Conservation (phyloP, 2,329 filamentous ascomycete species). For the Proliferodiscus dingleyae region DNA sequence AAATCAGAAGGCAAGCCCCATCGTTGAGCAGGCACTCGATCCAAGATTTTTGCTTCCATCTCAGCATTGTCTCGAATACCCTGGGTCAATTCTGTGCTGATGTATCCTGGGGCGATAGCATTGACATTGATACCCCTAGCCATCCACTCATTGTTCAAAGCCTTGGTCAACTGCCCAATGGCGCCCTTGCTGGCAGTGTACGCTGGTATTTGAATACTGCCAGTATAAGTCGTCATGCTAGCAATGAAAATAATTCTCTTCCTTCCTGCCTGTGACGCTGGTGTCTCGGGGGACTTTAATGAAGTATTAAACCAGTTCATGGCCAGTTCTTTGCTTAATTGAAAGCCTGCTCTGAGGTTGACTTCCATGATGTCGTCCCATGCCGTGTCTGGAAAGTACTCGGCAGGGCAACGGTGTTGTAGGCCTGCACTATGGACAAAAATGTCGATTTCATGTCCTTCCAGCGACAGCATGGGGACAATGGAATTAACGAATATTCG, state of each 20-base stretch:
- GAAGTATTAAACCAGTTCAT: slow-evolving; percentile 12
- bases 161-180: slow-evolving; percentile 61
- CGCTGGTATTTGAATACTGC: slow-evolving; percentile 9
- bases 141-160: slow-evolving; percentile 79
- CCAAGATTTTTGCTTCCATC: slow-evolving; percentile 65
- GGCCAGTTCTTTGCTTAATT: slow-evolving; percentile 12
- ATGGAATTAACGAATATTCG: slow-evolving; percentile 7
- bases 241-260: slow-evolving; percentile 18
- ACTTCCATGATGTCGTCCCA: slow-evolving; percentile 34
- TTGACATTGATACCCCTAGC: slow-evolving; percentile 72
- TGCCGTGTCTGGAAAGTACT: slow-evolving; percentile 32
- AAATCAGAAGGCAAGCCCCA: slow-evolving; percentile 85
- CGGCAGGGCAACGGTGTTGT: slow-evolving; percentile 26
- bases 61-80: slow-evolving; percentile 68
- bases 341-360: slow-evolving; percentile 28
- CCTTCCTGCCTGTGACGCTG: neutral
- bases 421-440: slow-evolving; percentile 39
- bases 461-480: slow-evolving; percentile 35
- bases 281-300: neutral
- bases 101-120: slow-evolving; percentile 80
- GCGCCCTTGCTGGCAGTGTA: slow-evolving; percentile 18
- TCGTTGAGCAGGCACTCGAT: slow-evolving; percentile 71
- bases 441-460: slow-evolving; percentile 37
- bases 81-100: slow-evolving; percentile 83
- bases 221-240: slow-evolving; percentile 11